Evolutionary conservation across 2,329 filamentous ascomycete species (phyloP).

Genomic region (Trichoderma endophyticum): DNA sequence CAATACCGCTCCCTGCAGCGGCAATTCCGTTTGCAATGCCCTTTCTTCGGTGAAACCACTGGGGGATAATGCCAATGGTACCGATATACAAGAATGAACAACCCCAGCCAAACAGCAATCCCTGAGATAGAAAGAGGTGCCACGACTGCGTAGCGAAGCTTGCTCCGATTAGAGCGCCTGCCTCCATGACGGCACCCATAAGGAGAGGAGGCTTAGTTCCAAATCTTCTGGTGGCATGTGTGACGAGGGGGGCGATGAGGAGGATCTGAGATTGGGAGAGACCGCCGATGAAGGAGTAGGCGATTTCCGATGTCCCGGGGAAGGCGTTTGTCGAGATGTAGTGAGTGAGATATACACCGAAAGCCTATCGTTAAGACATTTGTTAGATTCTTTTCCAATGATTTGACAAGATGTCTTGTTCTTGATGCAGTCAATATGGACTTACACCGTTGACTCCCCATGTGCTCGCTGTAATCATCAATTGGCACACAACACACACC

Average conservation of each 20-base stretch:
- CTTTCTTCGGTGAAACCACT: conserved; percentile 57
- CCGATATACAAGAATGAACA: conserved; percentile 60
- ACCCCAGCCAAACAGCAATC: conserved; percentile 57
- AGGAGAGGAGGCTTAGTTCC: conserved; percentile 42
- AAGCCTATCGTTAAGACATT: neutral
- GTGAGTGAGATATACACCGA: conserved; percentile 53
- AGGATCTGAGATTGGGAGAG: conserved; percentile 48
- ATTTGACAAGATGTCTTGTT: neutral
- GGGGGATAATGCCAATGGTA: conserved; percentile 53
- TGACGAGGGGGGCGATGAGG: conserved; percentile 40
- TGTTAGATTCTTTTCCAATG: neutral
- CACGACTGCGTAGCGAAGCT: conserved; percentile 52
- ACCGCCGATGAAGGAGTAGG: conserved; percentile 59
- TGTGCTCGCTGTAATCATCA: conserved; percentile 36
- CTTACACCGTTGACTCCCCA: conserved; percentile 41
- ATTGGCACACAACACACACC: conserved; percentile 33
- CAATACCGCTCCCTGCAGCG: conserved; percentile 49
- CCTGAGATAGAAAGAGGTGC: conserved; percentile 60
- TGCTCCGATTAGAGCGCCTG: conserved; percentile 50
- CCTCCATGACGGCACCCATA: conserved; percentile 51
- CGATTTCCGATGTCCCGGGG: conserved; percentile 48
- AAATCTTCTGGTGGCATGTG: conserved; percentile 27
- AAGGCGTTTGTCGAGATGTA: conserved; percentile 52
- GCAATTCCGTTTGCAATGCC: conserved; percentile 57
- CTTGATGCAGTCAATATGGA: conserved; percentile 36